phyloP scores from a whole-genome alignment of 2,329 filamentous ascomycete genomes.

The Aspergillus terreus region DNA sequence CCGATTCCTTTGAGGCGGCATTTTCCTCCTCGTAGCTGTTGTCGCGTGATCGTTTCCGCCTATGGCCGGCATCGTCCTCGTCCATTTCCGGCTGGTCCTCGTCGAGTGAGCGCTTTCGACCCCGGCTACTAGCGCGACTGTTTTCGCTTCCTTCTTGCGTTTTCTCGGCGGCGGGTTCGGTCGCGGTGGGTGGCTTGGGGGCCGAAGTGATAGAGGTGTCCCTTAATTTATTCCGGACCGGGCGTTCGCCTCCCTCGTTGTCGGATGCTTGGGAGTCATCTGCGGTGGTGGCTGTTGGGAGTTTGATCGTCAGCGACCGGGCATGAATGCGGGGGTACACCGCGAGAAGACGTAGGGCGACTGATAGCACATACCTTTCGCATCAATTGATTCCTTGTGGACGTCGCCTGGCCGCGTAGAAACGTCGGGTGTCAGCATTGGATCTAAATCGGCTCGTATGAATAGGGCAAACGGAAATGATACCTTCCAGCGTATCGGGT shows the following conservation, averaged over 20 bases:
- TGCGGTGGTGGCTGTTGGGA: slow-evolving; percentile 17
- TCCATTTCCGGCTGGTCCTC: slow-evolving; percentile 24
- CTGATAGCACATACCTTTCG: slow-evolving; percentile 11
- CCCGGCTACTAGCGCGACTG: slow-evolving; percentile 21
- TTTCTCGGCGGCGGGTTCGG: slow-evolving; percentile 3
- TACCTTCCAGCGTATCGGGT: slow-evolving; percentile 13
- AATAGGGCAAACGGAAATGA: not conserved
- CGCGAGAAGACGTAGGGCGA: not conserved
- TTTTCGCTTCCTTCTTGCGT: slow-evolving; percentile 10
- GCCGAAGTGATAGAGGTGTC: slow-evolving; percentile 55
- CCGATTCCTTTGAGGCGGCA: not conserved
- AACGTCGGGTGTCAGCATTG: not conserved
- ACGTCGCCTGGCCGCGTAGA: slow-evolving; percentile 2
- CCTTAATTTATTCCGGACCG: slow-evolving; percentile 59
- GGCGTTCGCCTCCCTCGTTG: slow-evolving; percentile 50
- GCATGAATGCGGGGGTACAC: not conserved
- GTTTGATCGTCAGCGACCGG: not conserved
- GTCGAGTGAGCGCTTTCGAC: slow-evolving; percentile 35
- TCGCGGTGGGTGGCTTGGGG: slow-evolving; percentile 14
- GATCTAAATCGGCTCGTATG: too few relatives aligned
- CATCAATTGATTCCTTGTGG: slow-evolving; percentile 10
- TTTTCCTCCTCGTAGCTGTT: slow-evolving; percentile 29
- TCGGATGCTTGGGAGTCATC: slow-evolving; percentile 31
- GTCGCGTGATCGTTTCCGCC: slow-evolving; percentile 44
- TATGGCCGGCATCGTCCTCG: slow-evolving; percentile 27